phyloP scores from a whole-genome alignment of 2,329 filamentous ascomycete species.

The Sarocladium brachiariae region DNA sequence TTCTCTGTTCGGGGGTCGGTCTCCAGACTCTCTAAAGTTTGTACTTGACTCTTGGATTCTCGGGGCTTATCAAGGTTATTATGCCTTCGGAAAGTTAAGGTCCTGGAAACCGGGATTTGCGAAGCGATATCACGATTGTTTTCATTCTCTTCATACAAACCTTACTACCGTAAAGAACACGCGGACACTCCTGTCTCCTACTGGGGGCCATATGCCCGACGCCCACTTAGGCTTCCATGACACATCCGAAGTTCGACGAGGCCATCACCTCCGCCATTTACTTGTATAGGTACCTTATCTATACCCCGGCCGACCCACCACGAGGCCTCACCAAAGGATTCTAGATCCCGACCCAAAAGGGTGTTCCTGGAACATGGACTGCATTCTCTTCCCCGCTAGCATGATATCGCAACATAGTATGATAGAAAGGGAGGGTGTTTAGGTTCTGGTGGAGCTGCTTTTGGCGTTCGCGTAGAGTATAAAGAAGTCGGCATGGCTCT shows the following conservation, averaged over 20 bases:
- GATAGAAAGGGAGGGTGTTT: not conserved
- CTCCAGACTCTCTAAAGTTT: not conserved
- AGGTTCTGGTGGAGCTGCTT: not conserved
- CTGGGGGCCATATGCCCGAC: not conserved
- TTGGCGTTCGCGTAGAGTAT: not conserved
- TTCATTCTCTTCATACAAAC: too few species aligned
- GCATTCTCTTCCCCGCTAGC: not conserved
- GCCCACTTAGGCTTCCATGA: not conserved
- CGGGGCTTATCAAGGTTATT: not conserved
- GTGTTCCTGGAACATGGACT: not conserved
- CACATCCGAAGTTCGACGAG: slow-evolving; percentile 1
- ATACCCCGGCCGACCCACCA: slow-evolving; percentile 4
- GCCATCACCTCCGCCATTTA: not conserved
- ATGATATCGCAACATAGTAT: too few species aligned
- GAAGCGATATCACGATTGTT: not conserved
- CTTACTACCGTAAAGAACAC: too few species aligned
- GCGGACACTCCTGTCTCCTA: too few species aligned
- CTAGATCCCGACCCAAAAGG: slow-evolving; percentile 4
- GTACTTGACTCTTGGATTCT: not conserved
- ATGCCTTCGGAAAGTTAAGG: not conserved
- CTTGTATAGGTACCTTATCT: too few species aligned
- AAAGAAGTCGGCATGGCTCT: not conserved
- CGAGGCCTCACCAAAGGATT: not conserved
- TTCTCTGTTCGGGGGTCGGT: too few species aligned
- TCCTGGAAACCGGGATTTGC: not conserved